These are phyloP conservation scores for Mortierella sp. DNA, from an alignment of 371 early-diverging fungal genomes.

Conservation along the genomic window DNA sequence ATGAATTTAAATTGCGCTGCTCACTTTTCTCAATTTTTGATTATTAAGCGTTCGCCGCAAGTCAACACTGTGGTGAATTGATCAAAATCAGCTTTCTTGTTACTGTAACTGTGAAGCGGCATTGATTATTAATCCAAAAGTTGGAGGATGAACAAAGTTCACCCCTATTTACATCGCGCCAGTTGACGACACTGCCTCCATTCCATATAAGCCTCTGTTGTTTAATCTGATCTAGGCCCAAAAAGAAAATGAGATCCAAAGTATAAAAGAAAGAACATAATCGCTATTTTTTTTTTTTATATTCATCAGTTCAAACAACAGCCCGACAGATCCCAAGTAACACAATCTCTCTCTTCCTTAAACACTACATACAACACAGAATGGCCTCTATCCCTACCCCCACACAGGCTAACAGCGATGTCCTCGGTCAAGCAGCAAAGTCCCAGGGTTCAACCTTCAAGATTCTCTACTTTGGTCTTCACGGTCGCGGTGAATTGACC, in stretches of 20 bases:
- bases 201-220: too few relatives aligned
- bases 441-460: conserved; percentile 36
- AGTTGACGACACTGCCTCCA: conserved; percentile 43
- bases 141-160: not conserved
- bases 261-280: too few relatives aligned
- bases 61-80: too few relatives aligned
- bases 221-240: too few relatives aligned
- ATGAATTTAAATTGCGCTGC: too few relatives aligned
- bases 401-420: conserved; percentile 25
- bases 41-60: not conserved
- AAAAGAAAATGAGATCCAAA: too few relatives aligned
- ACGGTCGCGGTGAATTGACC: conserved; percentile 47
- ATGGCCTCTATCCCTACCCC: conserved; percentile 27
- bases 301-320: not conserved
- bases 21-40: too few relatives aligned
- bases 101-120: too few relatives aligned
- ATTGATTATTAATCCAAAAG: not conserved
- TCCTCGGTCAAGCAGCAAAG: conserved; percentile 25
- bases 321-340: not conserved
- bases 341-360: not conserved
- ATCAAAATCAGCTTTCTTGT: too few relatives aligned
- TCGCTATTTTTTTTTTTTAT: not conserved
- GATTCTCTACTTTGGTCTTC: conserved; percentile 46
- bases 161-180: conserved; percentile 2
- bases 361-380: conserved; percentile 6